Percentiles rank a stretch among this genome's conserved stretches.
These are phyloP conservation scores for Silene coronaria DNA, from an alignment of 179 eudicot genomes.

Conservation along the genomic window DNA sequence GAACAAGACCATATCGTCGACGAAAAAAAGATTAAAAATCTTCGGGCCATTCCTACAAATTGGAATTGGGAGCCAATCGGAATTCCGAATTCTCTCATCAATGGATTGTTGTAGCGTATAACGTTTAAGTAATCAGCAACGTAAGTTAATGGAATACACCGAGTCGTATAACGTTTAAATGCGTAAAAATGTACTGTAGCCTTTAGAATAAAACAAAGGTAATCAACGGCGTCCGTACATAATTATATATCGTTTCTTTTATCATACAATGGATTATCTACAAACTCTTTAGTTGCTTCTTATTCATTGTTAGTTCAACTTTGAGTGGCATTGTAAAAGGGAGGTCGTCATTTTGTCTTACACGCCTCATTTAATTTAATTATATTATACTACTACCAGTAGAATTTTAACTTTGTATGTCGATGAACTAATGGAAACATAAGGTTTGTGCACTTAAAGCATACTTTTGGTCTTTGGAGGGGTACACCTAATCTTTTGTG, in stretches of 20 bases:
- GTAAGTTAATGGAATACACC: slow-evolving; percentile 12
- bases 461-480: slow-evolving; percentile 10
- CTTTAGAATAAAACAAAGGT: slow-evolving; percentile 8
- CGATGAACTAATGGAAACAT: background rate
- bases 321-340: slow-evolving; percentile 15
- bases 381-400: no score
- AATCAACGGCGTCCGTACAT: background rate
- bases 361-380: background rate
- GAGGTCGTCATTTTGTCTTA: background rate
- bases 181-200: background rate
- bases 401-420: no score
- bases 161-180: slow-evolving; percentile 8
- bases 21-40: no score
- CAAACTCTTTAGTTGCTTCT: slow-evolving; percentile 8
- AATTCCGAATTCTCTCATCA: no score
- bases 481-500: background rate
- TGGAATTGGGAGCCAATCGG: no score
- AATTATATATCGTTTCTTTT: slow-evolving; percentile 5
- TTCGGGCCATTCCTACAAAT: no score
- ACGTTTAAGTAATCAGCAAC: slow-evolving; percentile 6
- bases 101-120: no score
- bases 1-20: no score
- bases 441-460: slow-evolving; percentile 6
- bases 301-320: background rate
- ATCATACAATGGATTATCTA: slow-evolving; percentile 18